Evolutionary conservation across 352 stramenopile genomes (phyloP), one percentile per base, ranked within the genome.

Genomic region (Nothophytophthora sp.): DNA sequence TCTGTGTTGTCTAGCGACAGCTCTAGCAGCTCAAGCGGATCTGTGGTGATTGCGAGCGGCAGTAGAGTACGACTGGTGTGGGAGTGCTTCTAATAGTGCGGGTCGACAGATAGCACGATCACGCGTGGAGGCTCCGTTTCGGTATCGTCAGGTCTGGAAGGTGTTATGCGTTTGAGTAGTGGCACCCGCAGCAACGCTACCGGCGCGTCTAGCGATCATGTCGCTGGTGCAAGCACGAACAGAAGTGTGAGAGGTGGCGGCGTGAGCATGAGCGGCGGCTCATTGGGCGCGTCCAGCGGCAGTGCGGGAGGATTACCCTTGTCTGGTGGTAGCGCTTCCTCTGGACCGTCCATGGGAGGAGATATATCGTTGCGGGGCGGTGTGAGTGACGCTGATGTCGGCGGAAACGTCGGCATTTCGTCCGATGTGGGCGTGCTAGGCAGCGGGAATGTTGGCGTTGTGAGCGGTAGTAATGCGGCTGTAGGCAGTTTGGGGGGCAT

Each of bases 221-320:
- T 49, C 45, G 58, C 56, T 34, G 41, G 45, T 28, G 52, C 33
- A 35, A 36, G 30, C 20, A 55, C 36, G 9, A 71, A 56, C 37
- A 58, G 61, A 12, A 30, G n/a, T 15, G 51, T 59, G 29, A 9
- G 54, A 33, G n/a, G 57, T 57, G 61, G 50, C 20, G 67, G 61
- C 41, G 61, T 57, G 8, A 41, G 30, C 28, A 18, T 50, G 43
- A 16, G 18, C 34, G 42, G 42, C 42, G 42, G 42, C 23, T 50
- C 42, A 29, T 18, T 50, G 42, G 36, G 55, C 30, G 51, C 61
- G 33, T 55, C 40, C 12, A 44, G 35, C 11, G 61, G 61, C 43
- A 28, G 15, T 52, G 65, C 55, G 53, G 61, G 61, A 4, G 46
- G 60, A 55, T 6, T 67, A 18, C 51, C 27, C 16, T 36, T 53